Base-by-base conservation (phyloP, 768 basidiomycete species). In the Panus rudis region DNA sequence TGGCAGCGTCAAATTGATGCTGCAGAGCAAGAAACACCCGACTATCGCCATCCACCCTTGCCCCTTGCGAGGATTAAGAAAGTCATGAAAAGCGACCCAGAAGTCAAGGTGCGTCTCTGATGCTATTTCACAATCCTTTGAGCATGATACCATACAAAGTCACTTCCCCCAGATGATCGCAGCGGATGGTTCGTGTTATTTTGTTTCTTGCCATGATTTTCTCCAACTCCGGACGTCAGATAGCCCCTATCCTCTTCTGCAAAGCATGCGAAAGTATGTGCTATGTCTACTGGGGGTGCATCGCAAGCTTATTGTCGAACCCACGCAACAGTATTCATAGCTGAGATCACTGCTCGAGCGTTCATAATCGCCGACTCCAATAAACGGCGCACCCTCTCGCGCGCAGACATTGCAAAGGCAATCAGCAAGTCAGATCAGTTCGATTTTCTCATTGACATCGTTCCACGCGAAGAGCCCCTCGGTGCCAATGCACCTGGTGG, bases 41-140 rank as follows among this genome's bases (percentile, higher is more conserved):
- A 93, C 63, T 89, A 87, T 52, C 70, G 85, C 41, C 89, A 92
- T 57, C 89, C 88, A 2, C 82, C 88, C 5, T 69, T 98, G 10
- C 94, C 94, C 3, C 69, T 99, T 23, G 96, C 96, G 14, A 71
- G 96, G 60, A 96, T 98, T 56, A 98, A 97, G 73, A 98, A 97
- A 63, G 94, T 97, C 45, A 96, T 97, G 90, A 97, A 98, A 73
- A 93, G 86, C 62, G 92, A 92, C 67, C 89, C 91, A 3, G 91
- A 93, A 54, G 91, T 97, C 50, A 92, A 92, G 78, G 92, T 94
- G 59, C 57, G 79, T 35, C 32, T 13, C 37, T 38, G 37, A 8
- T 35, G 23, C 43, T 37, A n/a, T 21, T 23, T 11, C 25, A 17
- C n/a, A 30, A 25, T 25, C 19, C 30, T 35, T 31, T 25, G 26